phyloP scores from a whole-genome alignment of 768 basidiomycete species.

The Hortiboletus flavorubellus region DNA sequence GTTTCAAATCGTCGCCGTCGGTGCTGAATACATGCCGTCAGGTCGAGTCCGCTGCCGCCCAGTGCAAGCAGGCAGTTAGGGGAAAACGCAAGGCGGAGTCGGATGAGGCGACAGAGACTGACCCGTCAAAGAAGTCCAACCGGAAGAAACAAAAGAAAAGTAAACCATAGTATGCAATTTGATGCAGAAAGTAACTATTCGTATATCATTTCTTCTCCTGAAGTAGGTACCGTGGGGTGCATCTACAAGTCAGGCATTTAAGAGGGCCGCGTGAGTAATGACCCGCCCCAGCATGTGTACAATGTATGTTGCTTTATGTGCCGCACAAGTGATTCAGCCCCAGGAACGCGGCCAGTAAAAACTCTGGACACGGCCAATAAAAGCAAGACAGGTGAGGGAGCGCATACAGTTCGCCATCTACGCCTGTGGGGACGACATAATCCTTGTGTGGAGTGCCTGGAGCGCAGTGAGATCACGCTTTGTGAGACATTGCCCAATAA shows the following conservation, averaged over 20 bases:
- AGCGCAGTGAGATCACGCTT: slow-evolving; percentile 16
- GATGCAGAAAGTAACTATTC: not conserved
- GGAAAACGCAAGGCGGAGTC: slow-evolving; percentile 39
- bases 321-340: not conserved
- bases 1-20: slow-evolving; percentile 60
- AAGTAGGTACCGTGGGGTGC: no score
- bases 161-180: slow-evolving; percentile 19
- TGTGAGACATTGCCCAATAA: slow-evolving; percentile 26
- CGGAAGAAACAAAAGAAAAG: slow-evolving; percentile 46
- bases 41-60: slow-evolving; percentile 35
- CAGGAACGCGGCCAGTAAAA: no score
- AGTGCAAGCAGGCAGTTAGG: slow-evolving; percentile 2
- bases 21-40: slow-evolving; percentile 66
- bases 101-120: slow-evolving; percentile 26
- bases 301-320: not conserved
- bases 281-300: not conserved
- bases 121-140: slow-evolving; percentile 37
- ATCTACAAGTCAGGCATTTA: not conserved
- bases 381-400: not conserved
- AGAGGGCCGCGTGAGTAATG: not conserved
- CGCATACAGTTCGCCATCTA: not conserved
- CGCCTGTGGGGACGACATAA: slow-evolving; percentile 3
- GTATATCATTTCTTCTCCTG: not conserved
- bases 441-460: slow-evolving; percentile 21
- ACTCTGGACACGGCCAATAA: not conserved